phyloP scores from a whole-genome alignment of 2,329 filamentous ascomycete species.

The Purpureocillium lavendulum region DNA sequence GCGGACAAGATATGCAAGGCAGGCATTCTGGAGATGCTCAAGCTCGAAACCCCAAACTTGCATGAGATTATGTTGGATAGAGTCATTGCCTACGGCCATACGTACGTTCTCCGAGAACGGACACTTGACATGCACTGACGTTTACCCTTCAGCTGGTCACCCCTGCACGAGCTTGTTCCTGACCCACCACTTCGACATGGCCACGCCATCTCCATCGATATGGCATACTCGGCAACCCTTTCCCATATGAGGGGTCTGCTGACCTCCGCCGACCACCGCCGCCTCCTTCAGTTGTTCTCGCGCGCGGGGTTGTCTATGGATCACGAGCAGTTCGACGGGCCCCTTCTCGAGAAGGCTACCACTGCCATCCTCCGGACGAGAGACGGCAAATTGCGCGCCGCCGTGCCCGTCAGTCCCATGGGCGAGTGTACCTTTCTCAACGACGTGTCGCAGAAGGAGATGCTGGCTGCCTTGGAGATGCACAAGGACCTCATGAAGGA shows the following conservation, averaged over 20 bases:
- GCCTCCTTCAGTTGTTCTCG: constrained; percentile 60
- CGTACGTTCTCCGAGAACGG: constrained; percentile 36
- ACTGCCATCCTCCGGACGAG: constrained; percentile 63
- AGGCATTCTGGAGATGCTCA: constrained; percentile 65
- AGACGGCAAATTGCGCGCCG: constrained; percentile 58
- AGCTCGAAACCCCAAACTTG: constrained; percentile 64
- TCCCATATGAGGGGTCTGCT: constrained; percentile 55
- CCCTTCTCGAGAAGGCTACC: constrained; percentile 56
- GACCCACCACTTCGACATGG: constrained; percentile 62
- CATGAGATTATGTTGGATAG: constrained; percentile 66
- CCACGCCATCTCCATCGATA: constrained; percentile 67
- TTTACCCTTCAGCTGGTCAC: constrained; percentile 48
- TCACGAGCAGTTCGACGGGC: constrained; percentile 57
- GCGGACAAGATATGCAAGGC: constrained; percentile 62
- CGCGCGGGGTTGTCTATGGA: constrained; percentile 65
- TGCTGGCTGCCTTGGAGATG: constrained; percentile 48
- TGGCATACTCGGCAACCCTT: constrained; percentile 66
- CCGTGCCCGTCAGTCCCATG: constrained; percentile 56
- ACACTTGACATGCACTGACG: too few relatives aligned
- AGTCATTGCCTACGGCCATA: constrained; percentile 68
- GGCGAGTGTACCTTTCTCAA: constrained; percentile 62
- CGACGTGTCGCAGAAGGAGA: constrained; percentile 53
- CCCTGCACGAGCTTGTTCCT: constrained; percentile 61
- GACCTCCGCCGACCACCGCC: constrained; percentile 48
- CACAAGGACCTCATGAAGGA: constrained; percentile 58